Evolutionary conservation across 805 yeast species (phyloP).

Genomic region (Suhomyces kilbournensis): DNA sequence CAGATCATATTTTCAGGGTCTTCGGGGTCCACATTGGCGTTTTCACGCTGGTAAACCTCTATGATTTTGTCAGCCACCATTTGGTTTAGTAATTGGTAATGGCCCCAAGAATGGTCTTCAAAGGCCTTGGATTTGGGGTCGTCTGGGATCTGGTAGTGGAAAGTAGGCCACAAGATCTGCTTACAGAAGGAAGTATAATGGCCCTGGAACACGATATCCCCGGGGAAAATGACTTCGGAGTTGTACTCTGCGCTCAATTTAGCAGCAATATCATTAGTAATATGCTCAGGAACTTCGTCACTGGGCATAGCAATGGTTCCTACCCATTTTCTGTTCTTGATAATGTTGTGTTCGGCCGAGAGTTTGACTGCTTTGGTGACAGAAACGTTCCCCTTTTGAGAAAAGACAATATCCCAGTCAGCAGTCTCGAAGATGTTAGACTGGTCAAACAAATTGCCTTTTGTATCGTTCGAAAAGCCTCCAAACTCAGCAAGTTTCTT

Average conservation of each 20-base stretch:
- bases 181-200: constrained; percentile 91
- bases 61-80: constrained; percentile 74
- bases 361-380: constrained; percentile 76
- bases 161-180: constrained; percentile 94
- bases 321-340: constrained; percentile 60
- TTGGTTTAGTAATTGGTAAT: constrained; percentile 73
- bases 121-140: constrained; percentile 91
- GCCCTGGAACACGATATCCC: constrained; percentile 81
- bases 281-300: constrained; percentile 64
- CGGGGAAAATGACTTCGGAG: constrained; percentile 66
- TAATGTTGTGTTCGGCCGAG: constrained; percentile 39
- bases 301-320: constrained; percentile 94
- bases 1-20: constrained; percentile 68
- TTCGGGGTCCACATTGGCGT: constrained; percentile 32
- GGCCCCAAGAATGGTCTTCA: constrained; percentile 92
- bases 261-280: constrained; percentile 51
- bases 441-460: constrained; percentile 35
- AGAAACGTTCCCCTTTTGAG: constrained; percentile 81
- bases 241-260: constrained; percentile 48
- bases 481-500: constrained; percentile 61
- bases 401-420: constrained; percentile 73
- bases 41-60: constrained; percentile 49
- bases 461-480: constrained; percentile 63
- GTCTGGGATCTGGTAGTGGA: constrained; percentile 92
- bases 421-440: constrained; percentile 53